Evolutionary conservation across 768 basidiomycete species (phyloP).

Genomic region (Botryobasidium botryosum): DNA sequence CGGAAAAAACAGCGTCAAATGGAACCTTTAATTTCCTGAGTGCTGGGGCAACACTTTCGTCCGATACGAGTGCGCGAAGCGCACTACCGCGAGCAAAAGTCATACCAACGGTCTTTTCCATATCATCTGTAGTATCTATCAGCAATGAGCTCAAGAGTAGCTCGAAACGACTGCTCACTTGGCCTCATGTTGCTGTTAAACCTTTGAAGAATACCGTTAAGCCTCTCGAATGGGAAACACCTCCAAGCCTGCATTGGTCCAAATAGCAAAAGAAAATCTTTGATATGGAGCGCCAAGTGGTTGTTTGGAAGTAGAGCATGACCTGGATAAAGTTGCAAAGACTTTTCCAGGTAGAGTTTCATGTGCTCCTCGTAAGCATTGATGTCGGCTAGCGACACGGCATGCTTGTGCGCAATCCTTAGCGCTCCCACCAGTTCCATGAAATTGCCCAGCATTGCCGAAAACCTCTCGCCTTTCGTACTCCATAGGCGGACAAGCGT

Average conservation of each 20-base stretch:
- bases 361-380: slow-evolving; percentile 18
- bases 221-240: slow-evolving; percentile 22
- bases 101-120: no score
- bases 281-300: slow-evolving; percentile 26
- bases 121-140: no score
- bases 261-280: slow-evolving; percentile 18
- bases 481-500: slow-evolving; percentile 25
- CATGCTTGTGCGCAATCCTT: slow-evolving; percentile 17
- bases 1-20: no score
- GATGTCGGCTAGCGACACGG: slow-evolving; percentile 15
- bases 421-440: slow-evolving; percentile 23
- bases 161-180: no score
- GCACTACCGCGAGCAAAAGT: no score
- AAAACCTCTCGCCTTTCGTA: not conserved
- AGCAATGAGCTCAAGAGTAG: no score
- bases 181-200: slow-evolving; percentile 23
- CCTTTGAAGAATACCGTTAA: slow-evolving; percentile 22
- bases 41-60: no score
- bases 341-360: slow-evolving; percentile 18
- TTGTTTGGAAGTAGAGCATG: slow-evolving; percentile 22
- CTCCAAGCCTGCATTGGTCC: slow-evolving; percentile 26
- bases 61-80: no score
- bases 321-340: slow-evolving; percentile 20
- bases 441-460: slow-evolving; percentile 20
- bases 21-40: no score